Base-by-base conservation (phyloP, 495 filamentous ascomycete species). In the Penicillium odoratum region DNA sequence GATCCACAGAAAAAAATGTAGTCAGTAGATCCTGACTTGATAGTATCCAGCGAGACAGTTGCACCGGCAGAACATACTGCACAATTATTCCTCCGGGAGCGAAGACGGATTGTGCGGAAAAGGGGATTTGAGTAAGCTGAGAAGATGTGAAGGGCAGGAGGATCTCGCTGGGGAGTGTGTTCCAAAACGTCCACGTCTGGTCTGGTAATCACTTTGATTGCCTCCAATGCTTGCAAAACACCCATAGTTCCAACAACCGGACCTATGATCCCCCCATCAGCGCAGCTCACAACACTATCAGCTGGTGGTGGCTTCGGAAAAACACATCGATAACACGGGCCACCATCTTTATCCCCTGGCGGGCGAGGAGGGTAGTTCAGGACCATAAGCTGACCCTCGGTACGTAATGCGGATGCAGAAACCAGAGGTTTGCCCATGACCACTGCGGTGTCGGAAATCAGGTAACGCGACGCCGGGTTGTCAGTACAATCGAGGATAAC, bases 171-270 rank as follows among this genome's bases (percentile, higher is more conserved):
- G 1, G 82, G 33, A 25, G 11, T 36, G 6, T 26, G 52, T 18
- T 42, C 10, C 43, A 5, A 52, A 26, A 31, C 54, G 13, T 59
- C 53, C 9, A 56, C 40, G 0, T 52, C 34, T 0, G 59, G 67
- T 31, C 73, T 65, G 0, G 81, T 78, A 18, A 98, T 76, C 4
- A 97, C 68, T 65, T 96, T 96, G 65, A 98, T 88, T 7, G 92
- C 85, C 71, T 97, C 92, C 33, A 93, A 75, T 0, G 94, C 94
- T 73, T 97, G 92, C 42, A 96, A 72, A 3, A 96, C 87, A 5
- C 94, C 94, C 93, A 98, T 97, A 9, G 88, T 83, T 1, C 94
- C 94, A 0, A 98, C 94, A 0, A 97, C 93, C 0, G 94, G 90
- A 0, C 94, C 94, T 7, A 98, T 58, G 42, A 98, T 91, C 3